These are phyloP conservation scores for Backusella westeae DNA, from an alignment of 192 early-diverging fungal genomes.

Conservation along the genomic window DNA sequence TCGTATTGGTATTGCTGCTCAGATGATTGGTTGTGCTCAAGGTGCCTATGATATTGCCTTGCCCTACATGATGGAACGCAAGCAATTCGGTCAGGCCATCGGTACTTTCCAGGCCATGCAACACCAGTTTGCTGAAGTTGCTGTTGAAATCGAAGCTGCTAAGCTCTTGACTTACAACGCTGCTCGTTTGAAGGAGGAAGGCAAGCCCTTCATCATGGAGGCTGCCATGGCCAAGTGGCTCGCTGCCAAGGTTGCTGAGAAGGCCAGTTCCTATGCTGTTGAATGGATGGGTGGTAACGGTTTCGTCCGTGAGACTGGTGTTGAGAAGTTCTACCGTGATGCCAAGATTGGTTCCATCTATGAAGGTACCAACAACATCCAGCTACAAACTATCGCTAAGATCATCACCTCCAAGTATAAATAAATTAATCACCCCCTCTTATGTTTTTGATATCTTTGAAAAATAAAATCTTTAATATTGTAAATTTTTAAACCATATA, in stretches of 20 bases:
- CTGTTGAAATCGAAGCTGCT: constrained; percentile 94
- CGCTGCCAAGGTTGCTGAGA: constrained; percentile 91
- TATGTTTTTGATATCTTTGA: not conserved
- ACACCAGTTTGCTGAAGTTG: constrained; percentile 67
- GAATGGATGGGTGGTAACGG: constrained; percentile 98
- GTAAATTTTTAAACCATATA: not conserved
- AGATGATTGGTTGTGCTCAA: constrained; percentile 89
- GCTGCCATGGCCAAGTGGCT: constrained; percentile 98
- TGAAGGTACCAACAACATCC: constrained; percentile 94
- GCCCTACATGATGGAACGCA: constrained; percentile 90
- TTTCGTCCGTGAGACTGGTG: constrained; percentile 79
- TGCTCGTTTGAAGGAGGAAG: constrained; percentile 90
- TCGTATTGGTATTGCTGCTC: constrained; percentile 54
- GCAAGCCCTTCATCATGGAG: constrained; percentile 89
- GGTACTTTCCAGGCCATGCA: constrained; percentile 81
- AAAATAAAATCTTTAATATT: not conserved
- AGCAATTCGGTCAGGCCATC: constrained; percentile 85
- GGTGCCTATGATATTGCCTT: constrained; percentile 85
- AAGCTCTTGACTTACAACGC: constrained; percentile 95
- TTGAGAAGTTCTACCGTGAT: constrained; percentile 97
- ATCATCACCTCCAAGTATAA: constrained; percentile 29
- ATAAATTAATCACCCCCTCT: not conserved
- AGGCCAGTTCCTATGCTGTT: constrained; percentile 76
- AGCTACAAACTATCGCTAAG: constrained; percentile 88
- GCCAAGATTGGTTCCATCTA: constrained; percentile 96